Evolutionary conservation across 1,284 basidiomycete genomes (phyloP), one percentile per base, ranked within the genome.

Genomic region (Hemileia vastatrix): DNA sequence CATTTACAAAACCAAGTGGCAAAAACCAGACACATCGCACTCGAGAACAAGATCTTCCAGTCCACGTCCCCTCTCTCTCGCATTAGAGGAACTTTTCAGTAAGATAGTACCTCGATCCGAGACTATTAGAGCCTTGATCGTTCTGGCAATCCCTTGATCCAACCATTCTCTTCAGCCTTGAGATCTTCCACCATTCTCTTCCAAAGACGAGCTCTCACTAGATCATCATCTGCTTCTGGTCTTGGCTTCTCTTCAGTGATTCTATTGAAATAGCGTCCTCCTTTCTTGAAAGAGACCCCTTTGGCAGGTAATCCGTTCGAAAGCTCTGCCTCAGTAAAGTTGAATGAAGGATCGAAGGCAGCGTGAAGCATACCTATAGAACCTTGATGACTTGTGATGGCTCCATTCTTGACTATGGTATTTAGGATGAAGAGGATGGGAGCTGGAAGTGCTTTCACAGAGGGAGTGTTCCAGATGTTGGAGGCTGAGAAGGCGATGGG

Each of bases 131-230:
- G 27, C 27, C 27, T 27, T 27, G 27, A 27, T 27, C 27, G 67
- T 45, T 59, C 67, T 0, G 67, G 67, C 36, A 68, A 40, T 31
- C 65, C 66, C 3, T 19, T 21, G 1, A 55, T 66, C 2, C 67
- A 31, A 3, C 65, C 64, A 6, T 66, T 43, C 43, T 68, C 62
- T 6, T 48, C 55, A 44, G 67, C 69, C 64, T 71, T 67, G 58
- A 75, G 66, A 52, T 75, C 73, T 31, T 71, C 71, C 6, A 68
- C 57, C 6, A 68, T 68, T 5, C 68, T 64, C 47, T 70, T 60
- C 64, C 71, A 75, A 53, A 75, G 52, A 9, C 70, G 62, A 15
- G 56, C 51, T 21, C 67, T 65, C 1, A 65, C 68, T 31, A 72
- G 55, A 2, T 45, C 47, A 55, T 72, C 70, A 9, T 65, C 66